A percentile compares a stretch with the other conserved stretches of the same genome.
These are phyloP conservation scores for Rutstroemia sp. DNA, from an alignment of 2,329 filamentous ascomycete species.

Conservation along the genomic window DNA sequence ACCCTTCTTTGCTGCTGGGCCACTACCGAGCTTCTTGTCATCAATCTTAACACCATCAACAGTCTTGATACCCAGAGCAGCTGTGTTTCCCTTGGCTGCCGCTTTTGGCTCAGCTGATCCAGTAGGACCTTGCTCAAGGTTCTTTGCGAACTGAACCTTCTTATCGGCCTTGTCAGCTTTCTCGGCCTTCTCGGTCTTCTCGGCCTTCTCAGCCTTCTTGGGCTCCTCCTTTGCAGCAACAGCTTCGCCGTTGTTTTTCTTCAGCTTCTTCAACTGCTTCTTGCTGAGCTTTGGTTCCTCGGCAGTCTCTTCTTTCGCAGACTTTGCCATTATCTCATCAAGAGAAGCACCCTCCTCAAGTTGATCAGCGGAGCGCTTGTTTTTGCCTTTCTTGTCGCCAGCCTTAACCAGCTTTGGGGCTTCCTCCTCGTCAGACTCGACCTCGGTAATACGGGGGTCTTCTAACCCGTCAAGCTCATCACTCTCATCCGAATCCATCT, in stretches of 20 bases:
- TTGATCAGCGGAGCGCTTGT: constrained; percentile 82
- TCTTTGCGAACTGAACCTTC: constrained; percentile 99
- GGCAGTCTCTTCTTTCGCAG: constrained; percentile 40
- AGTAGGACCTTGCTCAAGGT: constrained; percentile 94
- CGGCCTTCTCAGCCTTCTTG: constrained; percentile 50
- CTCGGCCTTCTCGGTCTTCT: constrained; percentile 34
- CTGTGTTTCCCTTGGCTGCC: constrained; percentile 41
- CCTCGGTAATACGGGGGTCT: constrained; percentile 75
- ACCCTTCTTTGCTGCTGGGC: constrained; percentile 80
- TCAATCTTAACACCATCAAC: constrained; percentile 88
- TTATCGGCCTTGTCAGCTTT: constrained; percentile 63
- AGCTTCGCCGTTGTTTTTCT: constrained; percentile 96
- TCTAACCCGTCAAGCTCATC: constrained; percentile 74
- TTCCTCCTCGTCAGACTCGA: constrained; percentile 74
- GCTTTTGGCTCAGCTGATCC: constrained; percentile 48
- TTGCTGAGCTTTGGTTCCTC: constrained; percentile 77
- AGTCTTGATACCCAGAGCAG: constrained; percentile 62
- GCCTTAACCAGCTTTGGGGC: constrained; percentile 49
- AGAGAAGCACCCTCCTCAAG: constrained; percentile 58
- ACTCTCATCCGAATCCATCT: constrained; percentile 51
- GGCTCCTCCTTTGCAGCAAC: constrained; percentile 51
- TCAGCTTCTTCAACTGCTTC: constrained; percentile 96
- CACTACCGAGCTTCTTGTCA: constrained; percentile 86
- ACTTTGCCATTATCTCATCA: constrained; percentile 80
- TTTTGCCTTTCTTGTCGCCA: constrained; percentile 56